A percentile compares a stretch with the other conserved stretches of the same genome.
phyloP scores from a whole-genome alignment of 257 asterid species.

The Solanum habrochaites region DNA sequence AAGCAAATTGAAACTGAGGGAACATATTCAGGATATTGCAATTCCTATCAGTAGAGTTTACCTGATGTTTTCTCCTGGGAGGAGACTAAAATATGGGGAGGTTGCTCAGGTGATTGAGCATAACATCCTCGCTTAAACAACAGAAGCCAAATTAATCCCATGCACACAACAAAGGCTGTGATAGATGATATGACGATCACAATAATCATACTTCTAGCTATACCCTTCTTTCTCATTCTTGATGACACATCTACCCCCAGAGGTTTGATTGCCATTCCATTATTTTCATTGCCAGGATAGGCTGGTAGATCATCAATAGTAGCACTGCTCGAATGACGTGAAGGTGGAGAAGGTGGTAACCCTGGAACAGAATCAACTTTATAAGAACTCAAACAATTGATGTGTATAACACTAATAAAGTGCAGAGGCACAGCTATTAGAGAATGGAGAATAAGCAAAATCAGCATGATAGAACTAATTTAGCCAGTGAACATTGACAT shows the following conservation, averaged over 20 bases:
- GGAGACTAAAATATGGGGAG: slow-evolving; percentile 14
- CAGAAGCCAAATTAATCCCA: slow-evolving; percentile 53
- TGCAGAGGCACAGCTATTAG: not conserved
- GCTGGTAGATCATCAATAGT: slow-evolving; percentile 29
- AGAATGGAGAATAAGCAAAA: not conserved
- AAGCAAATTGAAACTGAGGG: not conserved
- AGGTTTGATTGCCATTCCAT: slow-evolving; percentile 56
- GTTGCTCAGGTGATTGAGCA: slow-evolving; percentile 8
- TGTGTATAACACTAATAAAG: not conserved
- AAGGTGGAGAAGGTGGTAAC: slow-evolving; percentile 85
- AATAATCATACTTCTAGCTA: slow-evolving; percentile 28
- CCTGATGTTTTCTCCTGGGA: slow-evolving; percentile 48
- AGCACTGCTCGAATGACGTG: slow-evolving; percentile 32
- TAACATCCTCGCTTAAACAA: slow-evolving; percentile 26
- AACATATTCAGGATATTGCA: not conserved
- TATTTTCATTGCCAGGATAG: slow-evolving; percentile 19
- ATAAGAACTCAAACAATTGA: not conserved
- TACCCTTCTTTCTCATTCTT: slow-evolving; percentile 28
- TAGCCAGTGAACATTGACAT: not conserved
- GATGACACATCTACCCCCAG: slow-evolving; percentile 67
- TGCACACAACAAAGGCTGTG: slow-evolving; percentile 49
- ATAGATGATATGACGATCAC: slow-evolving; percentile 53
- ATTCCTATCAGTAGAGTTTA: not conserved
- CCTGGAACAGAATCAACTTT: slow-evolving; percentile 31
- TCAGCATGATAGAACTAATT: not conserved